Base-by-base conservation (phyloP, 2,329 filamentous ascomycete genomes). In the Berkeleyomyces rouxiae region DNA sequence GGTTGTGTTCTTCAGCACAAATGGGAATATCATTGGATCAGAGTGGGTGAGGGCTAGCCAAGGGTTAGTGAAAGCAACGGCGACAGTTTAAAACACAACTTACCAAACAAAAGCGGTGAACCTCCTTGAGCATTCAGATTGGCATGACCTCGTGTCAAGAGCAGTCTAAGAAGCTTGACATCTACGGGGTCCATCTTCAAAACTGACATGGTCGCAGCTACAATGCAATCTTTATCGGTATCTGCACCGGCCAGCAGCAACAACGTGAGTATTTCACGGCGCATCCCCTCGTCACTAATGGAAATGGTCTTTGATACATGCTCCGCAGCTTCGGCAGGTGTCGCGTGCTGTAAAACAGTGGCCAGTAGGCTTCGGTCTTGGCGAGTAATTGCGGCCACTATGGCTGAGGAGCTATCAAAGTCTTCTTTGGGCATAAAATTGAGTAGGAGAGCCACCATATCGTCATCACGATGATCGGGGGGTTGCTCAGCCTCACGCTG, bases 351-450 rank as follows among this genome's bases (percentile, higher is more conserved):
- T 2, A 82, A 70, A 5, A 83, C 67, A 0, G 71, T 72, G 13
- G 74, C 71, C 0, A 83, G 68, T 0, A 83, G 70, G 0, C 68
- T 69, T 0, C 78, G 62, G 58, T 83, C 79, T 39, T 73, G 75
- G 62, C 79, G 77, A 1, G 69, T 66, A 16, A 83, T 77, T 0
- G 80, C 76, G 0, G 76, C 72, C 0, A 75, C 69, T 11, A 83
- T 72, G 2, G 74, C 76, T n/a, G 75, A 72, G 0, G 79, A 79
- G 36, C 78, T 75, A 49, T 78, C 77, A 61, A 78, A 79, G 66
- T 81, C 82, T 44, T 81, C 74, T 58, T 82, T 79, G 3, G 78
- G 78, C 11, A 78, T 76, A 64, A 80, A 72, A 1, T 74, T 72
- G 4, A 84, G 71, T 3, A 83, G 70, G 3, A 83, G 72, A 5